These are phyloP conservation scores for Lepraria neglecta DNA, from an alignment of 495 filamentous ascomycete genomes.

Conservation along the genomic window DNA sequence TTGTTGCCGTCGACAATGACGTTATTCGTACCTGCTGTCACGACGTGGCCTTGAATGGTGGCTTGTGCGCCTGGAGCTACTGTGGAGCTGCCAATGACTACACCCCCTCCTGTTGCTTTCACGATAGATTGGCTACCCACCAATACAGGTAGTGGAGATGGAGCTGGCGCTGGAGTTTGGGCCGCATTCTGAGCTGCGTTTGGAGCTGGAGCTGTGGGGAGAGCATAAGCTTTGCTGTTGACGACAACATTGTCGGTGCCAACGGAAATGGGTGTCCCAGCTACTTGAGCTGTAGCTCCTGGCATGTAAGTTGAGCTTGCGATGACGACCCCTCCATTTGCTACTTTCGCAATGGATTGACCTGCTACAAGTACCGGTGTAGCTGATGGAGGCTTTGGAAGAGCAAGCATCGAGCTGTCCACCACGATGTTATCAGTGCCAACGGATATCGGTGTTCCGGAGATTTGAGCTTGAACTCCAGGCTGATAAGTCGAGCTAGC, in stretches of 20 bases:
- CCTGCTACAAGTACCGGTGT: conserved; percentile 1
- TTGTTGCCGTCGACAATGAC: conserved; percentile 6
- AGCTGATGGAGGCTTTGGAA: not conserved
- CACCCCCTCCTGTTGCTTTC: conserved; percentile 5
- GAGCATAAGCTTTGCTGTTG: not conserved
- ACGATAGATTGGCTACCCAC: conserved; percentile 7
- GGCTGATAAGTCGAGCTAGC: conserved; percentile 2
- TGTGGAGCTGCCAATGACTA: conserved; percentile 7
- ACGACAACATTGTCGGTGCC: conserved; percentile 3
- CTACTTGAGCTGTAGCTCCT: not conserved
- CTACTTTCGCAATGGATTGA: not conserved
- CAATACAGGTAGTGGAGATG: not conserved
- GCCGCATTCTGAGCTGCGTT: not conserved
- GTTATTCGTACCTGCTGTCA: not conserved
- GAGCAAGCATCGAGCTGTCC: not conserved
- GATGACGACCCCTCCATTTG: not conserved
- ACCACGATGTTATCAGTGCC: conserved; percentile 1
- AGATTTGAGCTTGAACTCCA: not conserved
- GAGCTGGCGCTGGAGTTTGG: not conserved
- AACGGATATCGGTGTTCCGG: conserved; percentile 6
- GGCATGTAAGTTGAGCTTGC: not conserved
- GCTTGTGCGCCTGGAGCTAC: not conserved
- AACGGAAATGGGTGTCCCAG: conserved; percentile 1
- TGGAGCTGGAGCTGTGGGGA: not conserved
- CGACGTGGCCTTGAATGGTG: not conserved